phyloP scores from a whole-genome alignment of 495 filamentous ascomycete genomes.

The Daldinia decipiens region DNA sequence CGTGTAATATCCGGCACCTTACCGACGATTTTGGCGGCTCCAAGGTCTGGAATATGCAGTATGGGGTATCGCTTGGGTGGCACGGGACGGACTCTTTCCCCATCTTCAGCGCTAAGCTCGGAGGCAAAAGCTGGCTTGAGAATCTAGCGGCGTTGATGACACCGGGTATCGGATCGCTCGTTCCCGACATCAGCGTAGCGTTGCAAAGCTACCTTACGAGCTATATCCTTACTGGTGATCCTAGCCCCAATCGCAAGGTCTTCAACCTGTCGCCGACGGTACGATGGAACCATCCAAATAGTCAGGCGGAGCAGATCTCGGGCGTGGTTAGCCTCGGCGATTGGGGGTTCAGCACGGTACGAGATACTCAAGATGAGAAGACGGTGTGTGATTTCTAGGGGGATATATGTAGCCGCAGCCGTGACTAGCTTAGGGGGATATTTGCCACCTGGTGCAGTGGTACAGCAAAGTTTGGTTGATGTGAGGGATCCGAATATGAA shows the following conservation, averaged over 20 bases:
- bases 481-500: neutral
- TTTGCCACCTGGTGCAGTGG: neutral
- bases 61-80: neutral
- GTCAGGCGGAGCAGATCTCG: neutral
- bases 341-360: neutral
- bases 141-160: conserved; percentile 47
- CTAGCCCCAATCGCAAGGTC: conserved; percentile 49
- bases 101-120: conserved; percentile 46
- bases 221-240: conserved; percentile 52
- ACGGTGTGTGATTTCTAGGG: neutral
- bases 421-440: neutral
- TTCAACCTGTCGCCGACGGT: conserved; percentile 44
- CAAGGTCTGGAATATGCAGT: neutral
- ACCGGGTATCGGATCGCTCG: conserved; percentile 48
- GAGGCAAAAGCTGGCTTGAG: conserved; percentile 48
- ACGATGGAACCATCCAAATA: neutral
- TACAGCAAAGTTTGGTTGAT: neutral
- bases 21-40: neutral
- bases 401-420: neutral
- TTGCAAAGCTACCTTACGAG: conserved; percentile 56
- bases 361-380: neutral
- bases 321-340: neutral
- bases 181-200: conserved; percentile 49
- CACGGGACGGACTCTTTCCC: conserved; percentile 28
- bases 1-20: neutral